Base-by-base conservation (phyloP, 1,284 basidiomycete species). In the Leccinum pallidistipes region DNA sequence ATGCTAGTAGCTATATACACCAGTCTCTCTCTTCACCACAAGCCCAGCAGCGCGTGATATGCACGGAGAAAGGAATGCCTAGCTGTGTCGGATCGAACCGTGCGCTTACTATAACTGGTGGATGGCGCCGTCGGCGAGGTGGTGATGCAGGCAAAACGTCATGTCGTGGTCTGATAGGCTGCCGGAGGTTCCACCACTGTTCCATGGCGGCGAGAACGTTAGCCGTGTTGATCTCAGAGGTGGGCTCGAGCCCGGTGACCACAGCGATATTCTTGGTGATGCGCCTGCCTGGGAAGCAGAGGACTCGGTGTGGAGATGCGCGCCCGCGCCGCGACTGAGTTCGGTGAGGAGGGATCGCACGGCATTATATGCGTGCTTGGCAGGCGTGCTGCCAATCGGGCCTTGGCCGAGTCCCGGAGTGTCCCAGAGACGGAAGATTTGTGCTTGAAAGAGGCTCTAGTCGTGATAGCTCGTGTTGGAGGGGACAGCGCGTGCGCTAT, bases 381-480 rank as follows among this genome's bases (percentile, higher is more conserved):
- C 43, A 27, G 59, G 47, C 10, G 57, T 53, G 29, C 45, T 57
- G 32, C 72, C 72, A 1, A 52, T 12, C 1, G 69, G 63, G 29
- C 69, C 67, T 29, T 64, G 61, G 7, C 69, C 53, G 18, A 71
- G 57, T 8, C 70, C 70, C 2, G 73, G 69, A 14, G 70, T 75
- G 38, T 71, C 70, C 73, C 70, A 71, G 38, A 71, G 62, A 50
- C 71, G 71, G 24, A 71, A 74, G 1, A 55, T 70, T 27, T 66
- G 63, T 0, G 57, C 52, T 54, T 67, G 43, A 57, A 61, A 51
- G 45, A 68, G 56, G 11, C 62, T 29, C 68, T 61, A 72, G 34
- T 73, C 70, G 7, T 71, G 61, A 45, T 65, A 71, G 31, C 59
- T 67, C n/a, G 66, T 71, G 38, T 58, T 58, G 14, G 61, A 55